Evolutionary conservation across 2,329 filamentous ascomycete species (phyloP).

Genomic region (Pezicula neosporulosa): DNA sequence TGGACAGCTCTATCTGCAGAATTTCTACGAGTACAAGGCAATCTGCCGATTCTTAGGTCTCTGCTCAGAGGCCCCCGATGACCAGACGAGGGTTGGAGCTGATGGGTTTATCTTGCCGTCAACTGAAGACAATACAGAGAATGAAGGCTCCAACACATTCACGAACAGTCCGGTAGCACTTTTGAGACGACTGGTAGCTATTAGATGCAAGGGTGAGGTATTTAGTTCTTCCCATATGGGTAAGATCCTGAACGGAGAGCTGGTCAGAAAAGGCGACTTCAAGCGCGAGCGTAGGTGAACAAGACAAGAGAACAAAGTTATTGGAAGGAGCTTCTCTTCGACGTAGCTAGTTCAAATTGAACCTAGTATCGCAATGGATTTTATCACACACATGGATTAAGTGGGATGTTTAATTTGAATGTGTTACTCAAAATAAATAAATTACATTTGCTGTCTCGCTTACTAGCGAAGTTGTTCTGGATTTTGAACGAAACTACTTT

Average conservation of each 20-base stretch:
- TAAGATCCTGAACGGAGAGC: slow-evolving; percentile 32
- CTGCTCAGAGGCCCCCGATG: slow-evolving; percentile 20
- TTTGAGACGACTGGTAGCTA: slow-evolving; percentile 31
- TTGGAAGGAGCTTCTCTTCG: too few species aligned
- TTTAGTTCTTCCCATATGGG: slow-evolving; percentile 43
- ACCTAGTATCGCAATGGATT: too few species aligned
- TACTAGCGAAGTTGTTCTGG: too few species aligned
- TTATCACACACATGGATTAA: too few species aligned
- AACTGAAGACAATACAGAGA: too few species aligned
- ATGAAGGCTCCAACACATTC: too few species aligned
- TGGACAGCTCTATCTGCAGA: slow-evolving; percentile 61
- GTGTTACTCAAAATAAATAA: too few species aligned
- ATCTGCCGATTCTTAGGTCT: slow-evolving; percentile 52
- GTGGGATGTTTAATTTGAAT: too few species aligned
- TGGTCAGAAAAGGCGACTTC: slow-evolving; percentile 17
- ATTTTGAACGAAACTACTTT: too few species aligned
- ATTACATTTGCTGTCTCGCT: too few species aligned
- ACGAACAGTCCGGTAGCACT: slow-evolving; percentile 36
- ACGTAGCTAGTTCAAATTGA: too few species aligned
- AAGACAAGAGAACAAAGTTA: too few species aligned
- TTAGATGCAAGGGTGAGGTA: slow-evolving; percentile 33
- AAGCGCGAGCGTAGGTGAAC: neutral
- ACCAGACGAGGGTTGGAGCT: slow-evolving; percentile 16
- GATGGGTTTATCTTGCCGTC: slow-evolving; percentile 30
- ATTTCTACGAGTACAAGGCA: slow-evolving; percentile 48